phyloP scores from a whole-genome alignment of 2,329 filamentous ascomycete species.

The Rhynchosporium secalis region DNA sequence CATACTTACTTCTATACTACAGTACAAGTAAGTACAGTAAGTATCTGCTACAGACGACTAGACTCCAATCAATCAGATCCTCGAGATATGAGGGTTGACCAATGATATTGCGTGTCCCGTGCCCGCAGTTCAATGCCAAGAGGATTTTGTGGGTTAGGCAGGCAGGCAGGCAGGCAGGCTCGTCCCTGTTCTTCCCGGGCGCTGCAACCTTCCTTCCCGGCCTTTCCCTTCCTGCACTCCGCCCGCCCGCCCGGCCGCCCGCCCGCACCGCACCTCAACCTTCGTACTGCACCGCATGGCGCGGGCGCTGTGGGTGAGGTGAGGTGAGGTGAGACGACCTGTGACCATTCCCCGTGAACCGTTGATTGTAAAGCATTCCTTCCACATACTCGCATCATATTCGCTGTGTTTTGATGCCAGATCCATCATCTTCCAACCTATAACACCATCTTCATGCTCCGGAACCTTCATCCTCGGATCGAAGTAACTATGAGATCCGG shows the following conservation, averaged over 20 bases:
- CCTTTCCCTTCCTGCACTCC: too few species aligned
- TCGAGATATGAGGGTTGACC: not conserved
- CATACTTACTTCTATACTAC: too few species aligned
- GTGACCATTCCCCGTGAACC: too few species aligned
- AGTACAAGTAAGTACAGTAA: too few species aligned
- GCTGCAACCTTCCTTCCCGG: not conserved
- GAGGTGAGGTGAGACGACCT: too few species aligned
- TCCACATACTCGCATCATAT: constrained; percentile 4
- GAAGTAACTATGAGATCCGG: constrained; percentile 23
- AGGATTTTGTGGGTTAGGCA: not conserved
- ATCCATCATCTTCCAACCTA: constrained; percentile 14
- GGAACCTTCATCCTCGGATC: constrained; percentile 14
- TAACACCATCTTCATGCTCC: constrained; percentile 19
- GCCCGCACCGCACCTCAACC: too few species aligned
- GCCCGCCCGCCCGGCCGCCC: too few species aligned
- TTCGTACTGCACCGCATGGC: too few species aligned
- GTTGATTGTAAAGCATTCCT: not conserved
- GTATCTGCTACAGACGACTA: not conserved
- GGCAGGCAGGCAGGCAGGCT: too few species aligned
- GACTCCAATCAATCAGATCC: not conserved
- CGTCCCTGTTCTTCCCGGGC: constrained; percentile 7
- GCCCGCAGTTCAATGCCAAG: not conserved
- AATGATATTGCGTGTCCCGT: not conserved
- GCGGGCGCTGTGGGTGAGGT: too few species aligned
- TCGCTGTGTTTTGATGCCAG: constrained; percentile 25